phyloP scores from a whole-genome alignment of 352 stramenopile genomes.

The Peronospora belbahrii region DNA sequence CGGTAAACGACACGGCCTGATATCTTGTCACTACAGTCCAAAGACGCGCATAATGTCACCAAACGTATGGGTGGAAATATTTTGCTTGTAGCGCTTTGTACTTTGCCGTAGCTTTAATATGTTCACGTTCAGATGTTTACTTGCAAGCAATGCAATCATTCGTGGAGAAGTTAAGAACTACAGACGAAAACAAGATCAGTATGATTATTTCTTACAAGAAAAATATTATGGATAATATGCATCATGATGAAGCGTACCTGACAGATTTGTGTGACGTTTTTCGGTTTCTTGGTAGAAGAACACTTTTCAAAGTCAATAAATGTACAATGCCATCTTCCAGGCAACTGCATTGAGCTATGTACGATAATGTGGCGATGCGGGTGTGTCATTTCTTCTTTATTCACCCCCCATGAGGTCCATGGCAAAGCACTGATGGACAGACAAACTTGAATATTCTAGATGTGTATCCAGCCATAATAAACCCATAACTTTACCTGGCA shows the following conservation, averaged over 20 bases:
- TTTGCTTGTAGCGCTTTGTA: conserved; percentile 64
- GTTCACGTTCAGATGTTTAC: conserved; percentile 39
- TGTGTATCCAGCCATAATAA: too few species aligned
- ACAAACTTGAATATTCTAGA: too few species aligned
- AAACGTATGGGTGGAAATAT: conserved; percentile 30
- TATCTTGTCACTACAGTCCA: conserved; percentile 23
- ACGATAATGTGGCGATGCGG: conserved; percentile 69
- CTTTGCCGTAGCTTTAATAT: conserved; percentile 37
- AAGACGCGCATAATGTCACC: conserved; percentile 40
- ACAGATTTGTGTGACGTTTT: conserved; percentile 75
- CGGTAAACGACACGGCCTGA: conserved; percentile 31
- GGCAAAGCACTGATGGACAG: too few species aligned
- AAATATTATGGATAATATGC: too few species aligned
- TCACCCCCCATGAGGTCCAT: too few species aligned
- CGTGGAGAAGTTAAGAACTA: too few species aligned
- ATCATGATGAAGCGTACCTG: conserved; percentile 32
- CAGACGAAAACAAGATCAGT: not conserved
- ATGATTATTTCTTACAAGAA: too few species aligned
- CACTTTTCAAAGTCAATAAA: conserved; percentile 82
- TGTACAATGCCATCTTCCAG: conserved; percentile 37
- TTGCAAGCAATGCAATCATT: conserved; percentile 39
- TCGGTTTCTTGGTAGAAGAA: conserved; percentile 48
- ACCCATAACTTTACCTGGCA: too few species aligned
- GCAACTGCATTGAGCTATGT: conserved; percentile 9
- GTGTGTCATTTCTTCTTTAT: conserved; percentile 82